Conservation (phyloP, 192 early-diverging fungal species). For the Coemansia sp. region DNA sequence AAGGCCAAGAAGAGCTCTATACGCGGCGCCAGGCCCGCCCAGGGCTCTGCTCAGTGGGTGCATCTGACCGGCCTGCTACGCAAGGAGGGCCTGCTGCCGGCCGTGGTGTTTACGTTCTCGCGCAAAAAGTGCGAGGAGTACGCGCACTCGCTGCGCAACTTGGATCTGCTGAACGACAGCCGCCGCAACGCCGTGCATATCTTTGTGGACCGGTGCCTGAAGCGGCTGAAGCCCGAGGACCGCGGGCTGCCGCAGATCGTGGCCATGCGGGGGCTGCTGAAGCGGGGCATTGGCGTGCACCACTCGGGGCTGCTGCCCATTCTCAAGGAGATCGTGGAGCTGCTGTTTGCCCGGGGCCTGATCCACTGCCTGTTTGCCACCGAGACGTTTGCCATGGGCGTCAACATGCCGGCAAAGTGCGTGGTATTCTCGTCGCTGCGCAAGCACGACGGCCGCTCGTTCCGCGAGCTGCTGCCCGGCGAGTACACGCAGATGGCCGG, state of each 20-base stretch:
- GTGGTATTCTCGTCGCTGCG: slow-evolving; percentile 89
- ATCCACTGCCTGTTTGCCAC: slow-evolving; percentile 95
- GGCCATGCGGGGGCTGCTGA: slow-evolving; percentile 74
- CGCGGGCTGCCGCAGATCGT: slow-evolving; percentile 82
- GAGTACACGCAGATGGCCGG: slow-evolving; percentile 99
- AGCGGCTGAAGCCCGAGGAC: slow-evolving; percentile 78
- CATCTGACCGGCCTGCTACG: slow-evolving; percentile 72
- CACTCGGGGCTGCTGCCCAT: slow-evolving; percentile 95
- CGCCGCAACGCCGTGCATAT: slow-evolving; percentile 84
- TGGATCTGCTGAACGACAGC: slow-evolving; percentile 70
- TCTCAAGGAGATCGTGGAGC: slow-evolving; percentile 98
- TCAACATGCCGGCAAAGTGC: slow-evolving; percentile 92
- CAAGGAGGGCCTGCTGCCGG: slow-evolving; percentile 73
- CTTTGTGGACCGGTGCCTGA: slow-evolving; percentile 77
- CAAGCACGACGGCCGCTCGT: slow-evolving; percentile 89
- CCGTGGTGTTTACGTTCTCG: slow-evolving; percentile 92
- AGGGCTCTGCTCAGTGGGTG: slow-evolving; percentile 78
- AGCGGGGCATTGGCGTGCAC: slow-evolving; percentile 94
- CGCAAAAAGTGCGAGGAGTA: slow-evolving; percentile 94
- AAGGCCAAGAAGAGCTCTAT: slow-evolving; percentile 42
- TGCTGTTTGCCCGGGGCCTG: slow-evolving; percentile 83
- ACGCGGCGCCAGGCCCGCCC: slow-evolving; percentile 35
- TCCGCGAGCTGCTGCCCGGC: slow-evolving; percentile 84
- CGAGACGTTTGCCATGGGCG: slow-evolving; percentile 99
- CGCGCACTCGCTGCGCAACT: slow-evolving; percentile 65